Conservation (phyloP, 345 rosid genomes). For the Salix dunnii region DNA sequence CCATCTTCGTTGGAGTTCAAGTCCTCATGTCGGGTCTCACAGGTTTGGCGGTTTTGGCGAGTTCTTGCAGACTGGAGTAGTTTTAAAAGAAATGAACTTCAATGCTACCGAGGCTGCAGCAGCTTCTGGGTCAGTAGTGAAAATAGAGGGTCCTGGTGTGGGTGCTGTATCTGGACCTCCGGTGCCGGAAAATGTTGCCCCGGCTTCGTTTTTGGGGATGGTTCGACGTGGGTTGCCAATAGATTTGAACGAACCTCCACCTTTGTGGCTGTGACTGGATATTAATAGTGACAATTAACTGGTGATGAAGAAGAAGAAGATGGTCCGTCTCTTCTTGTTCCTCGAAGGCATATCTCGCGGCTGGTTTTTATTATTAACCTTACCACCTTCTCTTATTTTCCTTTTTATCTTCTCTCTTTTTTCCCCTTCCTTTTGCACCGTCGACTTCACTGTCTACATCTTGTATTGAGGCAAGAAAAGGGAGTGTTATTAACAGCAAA, state of each 20-base stretch:
- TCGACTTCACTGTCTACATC: not conserved
- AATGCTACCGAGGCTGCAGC: constrained; percentile 1
- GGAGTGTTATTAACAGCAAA: not conserved
- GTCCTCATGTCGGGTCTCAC: constrained; percentile 9
- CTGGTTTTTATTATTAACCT: not conserved
- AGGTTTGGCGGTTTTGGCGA: constrained; percentile 44
- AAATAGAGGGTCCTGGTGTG: not conserved
- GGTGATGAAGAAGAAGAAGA: not conserved
- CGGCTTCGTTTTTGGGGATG: constrained; percentile 42
- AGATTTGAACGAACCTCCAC: constrained; percentile 96
- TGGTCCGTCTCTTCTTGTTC: not conserved
- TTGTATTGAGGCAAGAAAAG: not conserved
- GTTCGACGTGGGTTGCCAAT: constrained; percentile 73
- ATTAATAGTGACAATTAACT: not conserved
- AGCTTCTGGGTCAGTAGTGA: constrained; percentile 19
- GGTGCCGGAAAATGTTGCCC: constrained; percentile 20
- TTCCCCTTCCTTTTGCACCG: not conserved
- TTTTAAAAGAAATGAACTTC: constrained; percentile 39
- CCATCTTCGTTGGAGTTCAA: constrained; percentile 13
- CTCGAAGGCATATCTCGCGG: not conserved
- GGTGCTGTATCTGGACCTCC: constrained; percentile 14
- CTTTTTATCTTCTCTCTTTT: not conserved
- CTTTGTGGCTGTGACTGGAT: constrained; percentile 60
- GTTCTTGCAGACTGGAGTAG: constrained; percentile 56
- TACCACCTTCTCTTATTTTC: not conserved